Conservation (phyloP, 495 filamentous ascomycete species). For the Penicillium diatomitis region DNA sequence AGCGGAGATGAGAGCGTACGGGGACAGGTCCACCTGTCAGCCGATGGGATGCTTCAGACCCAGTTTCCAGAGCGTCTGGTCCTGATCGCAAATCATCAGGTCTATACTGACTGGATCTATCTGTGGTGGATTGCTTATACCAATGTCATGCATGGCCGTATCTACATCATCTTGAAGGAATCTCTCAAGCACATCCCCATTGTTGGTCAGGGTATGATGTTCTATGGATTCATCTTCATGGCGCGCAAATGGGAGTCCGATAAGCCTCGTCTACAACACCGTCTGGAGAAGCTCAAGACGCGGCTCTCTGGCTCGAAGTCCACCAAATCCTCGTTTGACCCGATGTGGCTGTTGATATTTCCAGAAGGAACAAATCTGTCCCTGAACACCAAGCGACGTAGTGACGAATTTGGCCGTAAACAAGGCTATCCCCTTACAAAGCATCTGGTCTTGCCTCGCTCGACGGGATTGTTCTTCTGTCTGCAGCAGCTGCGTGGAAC, state of each 20-base stretch:
- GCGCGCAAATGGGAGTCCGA: slow-evolving; percentile 58
- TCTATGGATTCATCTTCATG: slow-evolving; percentile 64
- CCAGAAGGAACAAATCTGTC: slow-evolving; percentile 62
- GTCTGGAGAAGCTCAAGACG: slow-evolving; percentile 49
- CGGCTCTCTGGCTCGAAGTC: slow-evolving; percentile 42
- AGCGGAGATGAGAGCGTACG: slow-evolving; percentile 52
- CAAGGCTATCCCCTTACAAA: slow-evolving; percentile 40
- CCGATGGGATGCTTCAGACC: slow-evolving; percentile 47
- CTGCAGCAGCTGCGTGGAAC: slow-evolving; percentile 51
- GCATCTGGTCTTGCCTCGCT: slow-evolving; percentile 52
- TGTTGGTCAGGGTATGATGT: slow-evolving; percentile 57
- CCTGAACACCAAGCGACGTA: slow-evolving; percentile 46
- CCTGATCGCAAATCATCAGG: slow-evolving; percentile 59
- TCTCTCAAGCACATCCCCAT: slow-evolving; percentile 56
- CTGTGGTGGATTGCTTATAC: slow-evolving; percentile 64
- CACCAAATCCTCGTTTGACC: slow-evolving; percentile 41
- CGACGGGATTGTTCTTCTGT: slow-evolving; percentile 56
- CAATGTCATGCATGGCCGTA: slow-evolving; percentile 53
- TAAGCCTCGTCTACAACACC: slow-evolving; percentile 49
- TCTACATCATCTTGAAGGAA: slow-evolving; percentile 65
- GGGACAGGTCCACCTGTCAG: slow-evolving; percentile 45
- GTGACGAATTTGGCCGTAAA: slow-evolving; percentile 49
- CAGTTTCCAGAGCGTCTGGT: slow-evolving; percentile 53
- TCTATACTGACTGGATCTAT: slow-evolving; percentile 67
- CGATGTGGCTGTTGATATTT: slow-evolving; percentile 65